Evolutionary conservation across 108 stramenopile species (phyloP).

Genomic region (Skeletonema grethae): DNA sequence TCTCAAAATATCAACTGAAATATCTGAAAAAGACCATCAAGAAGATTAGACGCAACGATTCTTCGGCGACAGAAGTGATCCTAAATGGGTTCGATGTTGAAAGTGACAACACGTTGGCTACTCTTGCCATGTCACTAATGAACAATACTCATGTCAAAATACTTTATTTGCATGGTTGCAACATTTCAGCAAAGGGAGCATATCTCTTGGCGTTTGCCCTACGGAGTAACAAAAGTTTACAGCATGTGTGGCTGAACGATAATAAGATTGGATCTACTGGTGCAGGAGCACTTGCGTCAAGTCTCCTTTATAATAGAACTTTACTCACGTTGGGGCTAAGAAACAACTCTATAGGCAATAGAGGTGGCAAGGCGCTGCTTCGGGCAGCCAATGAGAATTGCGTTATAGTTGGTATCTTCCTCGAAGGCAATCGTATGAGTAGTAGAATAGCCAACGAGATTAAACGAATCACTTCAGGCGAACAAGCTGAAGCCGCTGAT

Average conservation of each 20-base stretch:
- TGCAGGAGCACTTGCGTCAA: constrained; percentile 37
- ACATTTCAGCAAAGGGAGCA: constrained; percentile 34
- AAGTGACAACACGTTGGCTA: constrained; percentile 15
- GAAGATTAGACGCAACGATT: constrained; percentile 24
- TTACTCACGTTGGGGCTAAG: constrained; percentile 21
- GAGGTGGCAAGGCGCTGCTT: constrained; percentile 36
- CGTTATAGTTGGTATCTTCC: constrained; percentile 24
- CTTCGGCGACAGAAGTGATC: constrained; percentile 20
- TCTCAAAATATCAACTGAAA: constrained; percentile 16
- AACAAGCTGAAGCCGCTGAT: neutral
- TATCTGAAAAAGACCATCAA: constrained; percentile 23
- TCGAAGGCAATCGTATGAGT: constrained; percentile 40
- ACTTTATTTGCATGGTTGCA: constrained; percentile 27
- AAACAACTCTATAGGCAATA: constrained; percentile 38
- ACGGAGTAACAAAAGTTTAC: constrained; percentile 24
- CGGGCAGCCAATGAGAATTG: constrained; percentile 28
- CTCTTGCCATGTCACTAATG: constrained; percentile 20
- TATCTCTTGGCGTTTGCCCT: constrained; percentile 35
- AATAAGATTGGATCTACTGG: constrained; percentile 47
- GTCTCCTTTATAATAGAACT: constrained; percentile 22
- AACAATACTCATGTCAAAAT: constrained; percentile 26
- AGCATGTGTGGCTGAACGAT: constrained; percentile 35
- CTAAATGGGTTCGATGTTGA: constrained; percentile 24
- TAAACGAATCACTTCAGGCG: constrained; percentile 10
- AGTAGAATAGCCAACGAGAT: constrained; percentile 24